These are phyloP conservation scores for Barnettozyma pratensis DNA, from an alignment of 805 yeast species.

Conservation along the genomic window DNA sequence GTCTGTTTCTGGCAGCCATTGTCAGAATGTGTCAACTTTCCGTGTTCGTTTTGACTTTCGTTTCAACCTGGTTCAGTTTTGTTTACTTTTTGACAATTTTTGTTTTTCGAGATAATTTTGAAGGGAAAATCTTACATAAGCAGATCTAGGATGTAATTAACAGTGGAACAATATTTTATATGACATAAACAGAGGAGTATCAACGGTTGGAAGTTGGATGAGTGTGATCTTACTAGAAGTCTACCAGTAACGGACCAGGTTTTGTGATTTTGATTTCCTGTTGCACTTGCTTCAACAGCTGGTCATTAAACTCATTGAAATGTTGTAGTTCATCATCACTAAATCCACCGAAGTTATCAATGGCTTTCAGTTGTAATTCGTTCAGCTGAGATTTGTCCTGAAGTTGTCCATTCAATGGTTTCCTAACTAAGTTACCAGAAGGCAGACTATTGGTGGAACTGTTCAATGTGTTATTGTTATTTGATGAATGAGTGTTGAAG, in stretches of 20 bases:
- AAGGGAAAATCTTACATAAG: too few relatives aligned
- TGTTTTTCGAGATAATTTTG: too few relatives aligned
- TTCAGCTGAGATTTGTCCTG: conserved; percentile 6
- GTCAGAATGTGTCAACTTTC: conserved; percentile 7
- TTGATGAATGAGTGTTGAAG: conserved; percentile 8
- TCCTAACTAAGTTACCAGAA: conserved; percentile 1
- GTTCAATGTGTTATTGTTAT: neutral
- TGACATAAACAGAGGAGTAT: neutral
- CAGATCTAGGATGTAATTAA: too few relatives aligned
- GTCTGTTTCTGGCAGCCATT: conserved; percentile 17
- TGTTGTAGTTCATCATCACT: conserved; percentile 8
- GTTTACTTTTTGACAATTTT: neutral
- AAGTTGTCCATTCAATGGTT: conserved; percentile 11
- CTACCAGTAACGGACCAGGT: conserved; percentile 19
- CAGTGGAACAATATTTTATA: too few relatives aligned
- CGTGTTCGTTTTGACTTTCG: neutral
- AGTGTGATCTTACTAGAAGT: conserved; percentile 1
- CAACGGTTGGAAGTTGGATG: neutral
- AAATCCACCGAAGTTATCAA: conserved; percentile 3
- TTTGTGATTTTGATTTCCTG: conserved; percentile 11
- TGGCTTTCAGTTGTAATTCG: conserved; percentile 7
- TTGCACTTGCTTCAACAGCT: conserved; percentile 11
- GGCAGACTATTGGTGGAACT: neutral
- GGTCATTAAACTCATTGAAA: conserved; percentile 10
- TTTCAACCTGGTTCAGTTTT: neutral